phyloP scores from a whole-genome alignment of 306 rosid species.

The Lablab purpureus region DNA sequence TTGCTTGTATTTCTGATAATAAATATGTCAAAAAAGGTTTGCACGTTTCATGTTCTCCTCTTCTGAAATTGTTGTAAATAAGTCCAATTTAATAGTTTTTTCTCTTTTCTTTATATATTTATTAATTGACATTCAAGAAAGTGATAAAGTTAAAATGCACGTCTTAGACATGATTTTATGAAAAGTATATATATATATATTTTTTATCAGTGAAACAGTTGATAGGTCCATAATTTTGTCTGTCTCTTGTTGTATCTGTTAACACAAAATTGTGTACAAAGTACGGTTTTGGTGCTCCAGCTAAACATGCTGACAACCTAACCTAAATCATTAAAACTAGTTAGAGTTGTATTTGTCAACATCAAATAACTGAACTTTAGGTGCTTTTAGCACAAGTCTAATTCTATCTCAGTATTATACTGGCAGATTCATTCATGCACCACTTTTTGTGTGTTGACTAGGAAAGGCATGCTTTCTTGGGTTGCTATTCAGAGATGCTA shows the following conservation, averaged over 20 bases:
- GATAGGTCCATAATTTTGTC: not conserved
- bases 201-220: not conserved
- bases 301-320: not conserved
- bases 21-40: not conserved
- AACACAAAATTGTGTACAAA: not conserved
- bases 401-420: not conserved
- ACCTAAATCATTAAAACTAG: slow-evolving; percentile 1
- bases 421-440: not conserved
- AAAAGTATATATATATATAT: not conserved
- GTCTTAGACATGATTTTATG: not conserved
- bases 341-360: not conserved
- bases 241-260: not conserved
- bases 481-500: slow-evolving; percentile 9
- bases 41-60: slow-evolving; percentile 1
- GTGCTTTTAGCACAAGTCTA: not conserved
- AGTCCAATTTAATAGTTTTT: not conserved
- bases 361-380: not conserved
- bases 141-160: not conserved
- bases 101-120: too few relatives aligned
- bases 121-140: not conserved
- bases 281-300: not conserved
- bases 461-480: slow-evolving; percentile 23
- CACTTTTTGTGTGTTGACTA: not conserved
- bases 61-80: not conserved
- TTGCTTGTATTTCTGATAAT: not conserved